Base-by-base conservation (phyloP, 495 filamentous ascomycete species). In the Endocarpon pusillum region DNA sequence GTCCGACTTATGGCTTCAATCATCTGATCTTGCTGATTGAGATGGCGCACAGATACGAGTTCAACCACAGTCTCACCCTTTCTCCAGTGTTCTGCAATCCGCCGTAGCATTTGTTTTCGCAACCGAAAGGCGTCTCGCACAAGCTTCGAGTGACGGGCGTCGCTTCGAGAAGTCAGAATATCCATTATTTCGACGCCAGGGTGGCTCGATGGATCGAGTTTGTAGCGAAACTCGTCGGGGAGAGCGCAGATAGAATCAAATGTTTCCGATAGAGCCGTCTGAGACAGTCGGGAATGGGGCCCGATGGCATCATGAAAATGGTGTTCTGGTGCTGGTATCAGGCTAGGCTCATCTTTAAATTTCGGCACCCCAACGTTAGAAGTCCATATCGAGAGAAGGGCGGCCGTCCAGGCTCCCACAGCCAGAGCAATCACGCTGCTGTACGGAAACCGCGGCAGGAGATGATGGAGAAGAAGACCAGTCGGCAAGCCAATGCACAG, bases 1-100 rank as follows among this genome's bases (percentile, higher is more conserved):
- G 43, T 58, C 35, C 57, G 60, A 29, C 59, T 64, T 16, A 70
- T 49, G n/a, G 64, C 64, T 22, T 55, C 52, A 27, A 65, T 52
- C 11, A 56, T 50, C n/a, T 55, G 51, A 4, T 57, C 55, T n/a
- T n/a, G n/a, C n/a, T n/a, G n/a, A n/a, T n/a, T n/a, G n/a, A n/a
- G n/a, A n/a, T n/a, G n/a, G n/a, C n/a, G n/a, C n/a, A n/a, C n/a
- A n/a, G n/a, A 21, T 12, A 14, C 7, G 14, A 37, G 10, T 11
- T 40, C 29, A 21, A 42, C 40, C 7, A 43, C 43, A n/a, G n/a
- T n/a, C n/a, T n/a, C n/a, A n/a, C n/a, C n/a, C n/a, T n/a, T n/a
- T n/a, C n/a, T n/a, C n/a, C n/a, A n/a, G n/a, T n/a, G n/a, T n/a
- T n/a, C n/a, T n/a, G n/a, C n/a, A n/a, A 12, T 26, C 12, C 12